Evolutionary conservation across 2,329 filamentous ascomycete genomes (phyloP).

Genomic region (Colletotrichum spinosum): DNA sequence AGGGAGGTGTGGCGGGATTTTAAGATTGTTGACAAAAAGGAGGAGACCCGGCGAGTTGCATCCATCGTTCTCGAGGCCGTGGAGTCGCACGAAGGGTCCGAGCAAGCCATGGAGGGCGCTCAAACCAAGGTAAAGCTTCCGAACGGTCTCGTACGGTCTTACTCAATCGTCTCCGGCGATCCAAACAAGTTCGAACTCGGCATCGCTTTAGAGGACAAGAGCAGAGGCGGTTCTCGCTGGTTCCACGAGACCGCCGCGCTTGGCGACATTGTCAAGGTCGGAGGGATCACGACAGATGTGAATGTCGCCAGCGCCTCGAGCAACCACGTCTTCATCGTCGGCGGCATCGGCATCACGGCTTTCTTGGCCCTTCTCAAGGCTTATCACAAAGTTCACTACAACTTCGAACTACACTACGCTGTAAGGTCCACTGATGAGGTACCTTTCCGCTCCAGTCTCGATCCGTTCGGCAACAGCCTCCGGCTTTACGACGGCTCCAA

Average conservation of each 20-base stretch:
- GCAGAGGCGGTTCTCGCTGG: slow-evolving; percentile 71
- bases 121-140: slow-evolving; percentile 69
- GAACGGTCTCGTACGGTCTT: slow-evolving; percentile 67
- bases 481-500: slow-evolving; percentile 64
- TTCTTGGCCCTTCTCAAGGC: slow-evolving; percentile 64
- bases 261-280: slow-evolving; percentile 63
- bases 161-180: slow-evolving; percentile 68
- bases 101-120: slow-evolving; percentile 53
- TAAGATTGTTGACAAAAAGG: slow-evolving; percentile 60
- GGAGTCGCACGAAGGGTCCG: slow-evolving; percentile 46
- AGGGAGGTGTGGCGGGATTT: slow-evolving; percentile 57
- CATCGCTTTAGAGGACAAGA: slow-evolving; percentile 64
- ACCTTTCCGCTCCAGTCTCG: slow-evolving; percentile 64
- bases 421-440: slow-evolving; percentile 64
- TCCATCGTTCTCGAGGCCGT: slow-evolving; percentile 65
- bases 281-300: slow-evolving; percentile 62
- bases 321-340: slow-evolving; percentile 72
- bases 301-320: slow-evolving; percentile 59
- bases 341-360: slow-evolving; percentile 75
- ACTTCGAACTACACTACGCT: slow-evolving; percentile 68
- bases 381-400: slow-evolving; percentile 58
- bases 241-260: slow-evolving; percentile 61
- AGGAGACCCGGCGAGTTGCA: slow-evolving; percentile 62
- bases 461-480: slow-evolving; percentile 53
- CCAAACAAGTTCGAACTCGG: slow-evolving; percentile 66